A percentile compares a stretch with the other conserved stretches of the same genome.
Evolutionary conservation across 805 yeast genomes (phyloP).

Genomic region (Candida easanensis): DNA sequence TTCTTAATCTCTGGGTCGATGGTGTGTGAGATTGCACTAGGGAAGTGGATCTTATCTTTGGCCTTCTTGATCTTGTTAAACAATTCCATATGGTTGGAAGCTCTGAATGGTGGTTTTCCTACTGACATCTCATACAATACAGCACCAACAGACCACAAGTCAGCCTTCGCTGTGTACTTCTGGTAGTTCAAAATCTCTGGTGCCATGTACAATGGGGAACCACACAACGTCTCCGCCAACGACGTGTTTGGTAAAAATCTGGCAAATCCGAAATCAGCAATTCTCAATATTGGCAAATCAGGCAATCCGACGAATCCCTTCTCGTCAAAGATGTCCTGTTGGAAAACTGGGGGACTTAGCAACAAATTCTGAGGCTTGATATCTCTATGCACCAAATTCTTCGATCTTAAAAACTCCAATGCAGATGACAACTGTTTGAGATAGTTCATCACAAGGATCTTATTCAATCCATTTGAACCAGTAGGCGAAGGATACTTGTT

Average conservation of each 20-base stretch:
- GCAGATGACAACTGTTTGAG: constrained; percentile 85
- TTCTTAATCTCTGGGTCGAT: constrained; percentile 61
- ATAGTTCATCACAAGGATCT: constrained; percentile 76
- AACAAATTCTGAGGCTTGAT: constrained; percentile 89
- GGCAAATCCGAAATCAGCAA: constrained; percentile 98
- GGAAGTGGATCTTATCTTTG: constrained; percentile 76
- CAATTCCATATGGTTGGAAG: constrained; percentile 88
- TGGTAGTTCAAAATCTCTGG: constrained; percentile 94
- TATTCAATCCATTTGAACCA: constrained; percentile 75
- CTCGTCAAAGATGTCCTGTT: constrained; percentile 51
- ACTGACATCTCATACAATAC: constrained; percentile 93
- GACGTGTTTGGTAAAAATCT: constrained; percentile 89
- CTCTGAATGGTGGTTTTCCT: constrained; percentile 95
- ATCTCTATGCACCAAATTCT: constrained; percentile 90
- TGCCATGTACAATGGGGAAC: constrained; percentile 97
- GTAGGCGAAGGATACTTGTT: constrained; percentile 82
- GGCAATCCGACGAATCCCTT: constrained; percentile 70
- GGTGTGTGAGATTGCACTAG: constrained; percentile 49
- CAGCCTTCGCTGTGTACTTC: constrained; percentile 96
- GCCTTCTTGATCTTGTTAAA: constrained; percentile 81
- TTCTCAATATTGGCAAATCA: constrained; percentile 86
- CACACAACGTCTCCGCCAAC: constrained; percentile 95
- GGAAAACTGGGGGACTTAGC: constrained; percentile 76
- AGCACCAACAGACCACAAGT: constrained; percentile 97
- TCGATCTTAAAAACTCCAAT: constrained; percentile 72